Base-by-base conservation (phyloP, 371 early-diverging fungal genomes). In the Apophysomyces variabilis region DNA sequence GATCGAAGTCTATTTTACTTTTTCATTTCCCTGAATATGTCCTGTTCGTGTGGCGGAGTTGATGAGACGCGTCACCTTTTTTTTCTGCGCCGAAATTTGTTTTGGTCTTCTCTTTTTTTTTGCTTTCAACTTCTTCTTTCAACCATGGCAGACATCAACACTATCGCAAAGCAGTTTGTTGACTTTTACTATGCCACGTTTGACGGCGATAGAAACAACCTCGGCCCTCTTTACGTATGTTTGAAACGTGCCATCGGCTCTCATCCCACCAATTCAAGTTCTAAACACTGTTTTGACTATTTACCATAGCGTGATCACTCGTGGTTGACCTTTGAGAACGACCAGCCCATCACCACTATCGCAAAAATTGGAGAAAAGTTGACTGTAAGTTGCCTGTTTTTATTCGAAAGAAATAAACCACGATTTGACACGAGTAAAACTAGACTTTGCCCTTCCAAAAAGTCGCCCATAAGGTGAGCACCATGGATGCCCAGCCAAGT, bases 141-240 rank as follows among this genome's bases (percentile, higher is more conserved):
- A 41, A 64, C 36, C 71, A 85, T 80, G 82, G 64, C 73, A 58
- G 78, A 79, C 67, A 61, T 76, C 62, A 74, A 78, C 70, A 59
- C 58, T 65, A 56, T 95, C 74, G 94, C 92, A 44, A 77, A 79
- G 59, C 75, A 85, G 69, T 96, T 97, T 76, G 84, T 84, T 66
- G 70, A 88, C 2, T 97, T 68, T 77, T 97, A 96, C 87, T 97
- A 97, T 78, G 58, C 79, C 46, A 87, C 89, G 43, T 97, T 97
- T 75, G 95, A 92, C 70, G 12, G 71, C 7, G 75, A 87, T 77
- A 85, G 97, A 62, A 54, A 62, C 11, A 59, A 65, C 0, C 85
- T 97, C 44, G 71, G 60, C n/a, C 64, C 85, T 44, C 90, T 96
- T 63, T 97, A 96, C 82, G 97, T 95, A 90, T 73, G 93, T 21